These are phyloP conservation scores for Chiua virens DNA, from an alignment of 768 basidiomycete species.

Conservation along the genomic window DNA sequence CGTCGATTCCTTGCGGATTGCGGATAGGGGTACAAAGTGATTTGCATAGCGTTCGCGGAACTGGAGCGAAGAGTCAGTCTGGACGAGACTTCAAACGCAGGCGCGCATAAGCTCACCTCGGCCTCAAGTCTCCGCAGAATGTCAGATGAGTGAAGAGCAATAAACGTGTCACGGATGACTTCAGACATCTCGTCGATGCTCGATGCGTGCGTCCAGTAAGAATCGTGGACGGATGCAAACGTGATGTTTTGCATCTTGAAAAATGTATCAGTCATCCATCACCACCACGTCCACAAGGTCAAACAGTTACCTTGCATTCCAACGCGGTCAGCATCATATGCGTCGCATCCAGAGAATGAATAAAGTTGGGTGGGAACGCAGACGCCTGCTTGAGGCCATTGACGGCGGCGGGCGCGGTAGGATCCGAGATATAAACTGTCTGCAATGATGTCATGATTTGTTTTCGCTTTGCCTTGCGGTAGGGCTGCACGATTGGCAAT, in stretches of 20 bases:
- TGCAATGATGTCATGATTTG: slow-evolving; percentile 86
- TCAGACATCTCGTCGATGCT: slow-evolving; percentile 86
- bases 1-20: slow-evolving; percentile 39
- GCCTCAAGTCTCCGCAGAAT: slow-evolving; percentile 68
- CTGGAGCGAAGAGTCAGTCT: slow-evolving; percentile 33
- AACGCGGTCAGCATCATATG: slow-evolving; percentile 98
- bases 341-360: slow-evolving; percentile 95
- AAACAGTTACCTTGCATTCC: slow-evolving; percentile 68
- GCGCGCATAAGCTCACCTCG: slow-evolving; percentile 54
- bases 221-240: slow-evolving; percentile 97
- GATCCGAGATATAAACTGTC: slow-evolving; percentile 88
- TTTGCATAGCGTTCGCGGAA: slow-evolving; percentile 77
- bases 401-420: slow-evolving; percentile 73
- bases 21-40: slow-evolving; percentile 61
- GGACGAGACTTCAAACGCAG: not conserved
- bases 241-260: slow-evolving; percentile 66
- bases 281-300: not conserved
- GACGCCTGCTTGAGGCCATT: slow-evolving; percentile 86
- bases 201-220: slow-evolving; percentile 96
- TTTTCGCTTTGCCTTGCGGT: slow-evolving; percentile 78
- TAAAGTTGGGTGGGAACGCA: slow-evolving; percentile 98
- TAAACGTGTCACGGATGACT: slow-evolving; percentile 91
- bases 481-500: slow-evolving; percentile 94
- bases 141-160: slow-evolving; percentile 86
- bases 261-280: slow-evolving; percentile 4